Conservation (phyloP, 176 grass and related monocot genomes). For the Musa itinerans region DNA sequence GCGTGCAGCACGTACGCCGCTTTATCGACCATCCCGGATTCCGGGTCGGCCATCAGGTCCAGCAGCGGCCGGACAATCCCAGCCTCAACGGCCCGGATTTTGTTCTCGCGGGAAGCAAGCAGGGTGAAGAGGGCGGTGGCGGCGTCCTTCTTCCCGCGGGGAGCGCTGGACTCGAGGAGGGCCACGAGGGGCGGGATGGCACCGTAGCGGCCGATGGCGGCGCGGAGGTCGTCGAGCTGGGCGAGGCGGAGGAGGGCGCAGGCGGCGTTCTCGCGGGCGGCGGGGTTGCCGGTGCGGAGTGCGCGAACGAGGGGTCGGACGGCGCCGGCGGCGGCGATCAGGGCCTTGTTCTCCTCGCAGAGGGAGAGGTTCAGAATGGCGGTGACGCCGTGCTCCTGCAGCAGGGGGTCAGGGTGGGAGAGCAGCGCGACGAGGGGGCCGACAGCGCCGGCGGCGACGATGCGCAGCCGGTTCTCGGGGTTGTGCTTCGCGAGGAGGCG, state of each 20-base stretch:
- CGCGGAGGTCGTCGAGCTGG: not conserved
- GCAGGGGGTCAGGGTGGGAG: not conserved
- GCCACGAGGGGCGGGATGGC: constrained; percentile 5
- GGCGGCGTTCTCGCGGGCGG: constrained; percentile 13
- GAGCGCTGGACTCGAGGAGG: not conserved
- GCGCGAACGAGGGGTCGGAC: constrained; percentile 11
- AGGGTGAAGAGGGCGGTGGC: constrained; percentile 7
- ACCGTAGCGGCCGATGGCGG: constrained; percentile 5
- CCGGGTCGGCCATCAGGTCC: constrained; percentile 7
- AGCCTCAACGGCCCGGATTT: constrained; percentile 1
- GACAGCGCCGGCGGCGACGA: constrained; percentile 2
- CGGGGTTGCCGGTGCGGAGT: constrained; percentile 1
- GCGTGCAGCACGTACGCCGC: constrained; percentile 13
- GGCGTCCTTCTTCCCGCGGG: constrained; percentile 12
- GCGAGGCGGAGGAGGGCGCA: constrained; percentile 4
- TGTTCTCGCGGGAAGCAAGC: constrained; percentile 7
- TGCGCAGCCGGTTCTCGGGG: constrained; percentile 8
- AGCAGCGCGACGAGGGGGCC: constrained; percentile 2
- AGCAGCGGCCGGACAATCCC: constrained; percentile 4
- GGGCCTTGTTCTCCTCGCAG: constrained; percentile 13
- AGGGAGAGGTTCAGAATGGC: constrained; percentile 10
- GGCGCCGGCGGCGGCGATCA: not conserved
- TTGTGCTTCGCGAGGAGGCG: constrained; percentile 13
- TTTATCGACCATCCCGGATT: constrained; percentile 9
- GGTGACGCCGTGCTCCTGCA: constrained; percentile 13